Percentiles rank a stretch among this genome's conserved stretches.
These are phyloP conservation scores for Coix lacrymajobi DNA, from an alignment of 176 grass and related monocot genomes.

Conservation along the genomic window DNA sequence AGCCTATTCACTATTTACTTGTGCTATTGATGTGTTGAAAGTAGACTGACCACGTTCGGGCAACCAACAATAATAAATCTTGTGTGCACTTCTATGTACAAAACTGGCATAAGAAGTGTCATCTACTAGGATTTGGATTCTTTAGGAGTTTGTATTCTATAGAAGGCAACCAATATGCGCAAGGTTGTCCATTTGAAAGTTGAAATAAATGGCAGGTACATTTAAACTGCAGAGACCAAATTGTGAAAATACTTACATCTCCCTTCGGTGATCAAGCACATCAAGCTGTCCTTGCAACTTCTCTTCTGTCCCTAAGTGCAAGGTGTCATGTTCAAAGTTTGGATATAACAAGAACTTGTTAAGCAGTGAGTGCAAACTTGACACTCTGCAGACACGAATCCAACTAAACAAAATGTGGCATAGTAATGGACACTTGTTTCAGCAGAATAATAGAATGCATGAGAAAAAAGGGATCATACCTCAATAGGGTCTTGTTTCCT, in stretches of 20 bases:
- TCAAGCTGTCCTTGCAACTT: slow-evolving; percentile 74
- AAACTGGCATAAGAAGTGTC: background rate
- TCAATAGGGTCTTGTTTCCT: slow-evolving; percentile 55
- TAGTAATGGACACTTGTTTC: background rate
- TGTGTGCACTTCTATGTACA: background rate
- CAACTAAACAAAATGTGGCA: too few species aligned
- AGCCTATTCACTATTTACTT: background rate
- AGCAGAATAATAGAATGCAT: background rate
- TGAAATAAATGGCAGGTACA: background rate
- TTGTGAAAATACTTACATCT: slow-evolving; percentile 49
- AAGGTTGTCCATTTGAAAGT: background rate
- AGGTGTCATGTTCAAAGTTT: slow-evolving; percentile 57
- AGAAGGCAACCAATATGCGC: background rate
- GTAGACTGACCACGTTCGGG: background rate
- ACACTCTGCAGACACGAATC: slow-evolving; percentile 78
- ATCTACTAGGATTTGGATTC: background rate
- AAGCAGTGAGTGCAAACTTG: slow-evolving; percentile 57
- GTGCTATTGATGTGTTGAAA: background rate
- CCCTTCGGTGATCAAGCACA: slow-evolving; percentile 68
- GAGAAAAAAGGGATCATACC: slow-evolving; percentile 17
- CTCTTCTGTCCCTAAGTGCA: slow-evolving; percentile 77
- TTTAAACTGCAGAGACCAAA: slow-evolving; percentile 18
- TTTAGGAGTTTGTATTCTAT: slow-evolving; percentile 8
- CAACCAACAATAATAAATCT: background rate
- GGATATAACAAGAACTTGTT: slow-evolving; percentile 46